These are phyloP conservation scores for Agaricus bisporus DNA, from an alignment of 768 basidiomycete species.

Conservation along the genomic window DNA sequence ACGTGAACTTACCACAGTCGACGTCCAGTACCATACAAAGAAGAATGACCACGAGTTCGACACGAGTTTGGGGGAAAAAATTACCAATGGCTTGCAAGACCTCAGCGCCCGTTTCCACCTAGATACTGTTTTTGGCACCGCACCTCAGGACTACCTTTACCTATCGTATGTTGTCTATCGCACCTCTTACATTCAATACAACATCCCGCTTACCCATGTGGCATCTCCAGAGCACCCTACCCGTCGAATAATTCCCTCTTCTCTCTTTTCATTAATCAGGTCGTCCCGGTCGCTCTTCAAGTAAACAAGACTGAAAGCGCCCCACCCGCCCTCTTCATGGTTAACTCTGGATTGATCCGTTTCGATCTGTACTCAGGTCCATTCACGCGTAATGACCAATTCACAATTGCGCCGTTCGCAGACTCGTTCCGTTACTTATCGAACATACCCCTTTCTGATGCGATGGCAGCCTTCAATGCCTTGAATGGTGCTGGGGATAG, in stretches of 20 bases:
- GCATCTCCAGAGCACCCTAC: conserved; percentile 44
- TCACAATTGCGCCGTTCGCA: conserved; percentile 66
- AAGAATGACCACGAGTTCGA: conserved; percentile 51
- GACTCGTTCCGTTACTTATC: conserved; percentile 62
- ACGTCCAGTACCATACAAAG: conserved; percentile 56
- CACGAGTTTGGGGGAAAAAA: conserved; percentile 43
- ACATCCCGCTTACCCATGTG: background rate
- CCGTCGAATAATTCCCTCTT: conserved; percentile 57
- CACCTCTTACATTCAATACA: background rate
- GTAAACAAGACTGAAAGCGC: conserved; percentile 53
- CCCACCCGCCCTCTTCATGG: conserved; percentile 59
- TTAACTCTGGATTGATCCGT: conserved; percentile 58
- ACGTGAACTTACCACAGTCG: background rate
- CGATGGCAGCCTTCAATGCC: conserved; percentile 44
- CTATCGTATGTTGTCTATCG: conserved; percentile 35
- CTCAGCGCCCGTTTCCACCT: conserved; percentile 60
- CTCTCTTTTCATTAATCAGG: conserved; percentile 51
- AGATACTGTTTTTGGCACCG: conserved; percentile 55
- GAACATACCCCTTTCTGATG: conserved; percentile 42
- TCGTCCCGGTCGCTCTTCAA: conserved; percentile 47
- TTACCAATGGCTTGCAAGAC: conserved; percentile 48
- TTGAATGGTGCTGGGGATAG: conserved; percentile 38
- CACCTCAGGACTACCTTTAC: conserved; percentile 72
- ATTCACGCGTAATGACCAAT: conserved; percentile 78
- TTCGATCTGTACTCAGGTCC: conserved; percentile 63